phyloP scores from a whole-genome alignment of 306 rosid species.

The Castanea mollissima region DNA sequence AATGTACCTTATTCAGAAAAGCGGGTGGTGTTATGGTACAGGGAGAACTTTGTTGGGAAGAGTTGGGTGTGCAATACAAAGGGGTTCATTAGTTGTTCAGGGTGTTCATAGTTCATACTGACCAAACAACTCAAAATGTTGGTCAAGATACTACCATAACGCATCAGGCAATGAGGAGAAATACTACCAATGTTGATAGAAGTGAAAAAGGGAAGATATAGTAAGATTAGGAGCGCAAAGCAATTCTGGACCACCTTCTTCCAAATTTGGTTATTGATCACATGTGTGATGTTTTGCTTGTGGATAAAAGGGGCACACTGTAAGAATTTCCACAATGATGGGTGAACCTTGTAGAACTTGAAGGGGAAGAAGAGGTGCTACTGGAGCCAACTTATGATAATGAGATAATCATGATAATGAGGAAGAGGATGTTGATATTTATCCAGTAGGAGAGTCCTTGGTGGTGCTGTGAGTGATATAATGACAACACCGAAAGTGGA shows the following conservation, averaged over 20 bases:
- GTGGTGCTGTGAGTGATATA: too few species aligned
- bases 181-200: too few species aligned
- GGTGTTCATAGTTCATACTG: too few species aligned
- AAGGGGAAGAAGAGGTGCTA: neutral
- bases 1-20: neutral
- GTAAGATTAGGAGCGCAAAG: neutral
- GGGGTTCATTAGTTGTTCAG: neutral
- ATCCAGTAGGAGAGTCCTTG: too few species aligned
- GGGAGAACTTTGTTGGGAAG: neutral
- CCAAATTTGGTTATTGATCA: neutral
- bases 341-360: neutral
- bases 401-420: too few species aligned
- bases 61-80: neutral
- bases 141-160: neutral
- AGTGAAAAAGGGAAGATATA: neutral
- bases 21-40: neutral
- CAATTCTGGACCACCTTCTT: neutral
- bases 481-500: too few species aligned
- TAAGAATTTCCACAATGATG: neutral
- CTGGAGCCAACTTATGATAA: neutral
- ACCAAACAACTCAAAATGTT: neutral
- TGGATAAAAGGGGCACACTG: neutral
- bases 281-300: neutral
- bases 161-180: neutral
- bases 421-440: too few species aligned